Evolutionary conservation across 768 basidiomycete species (phyloP).

Genomic region (Mycena olivaceomarginata): DNA sequence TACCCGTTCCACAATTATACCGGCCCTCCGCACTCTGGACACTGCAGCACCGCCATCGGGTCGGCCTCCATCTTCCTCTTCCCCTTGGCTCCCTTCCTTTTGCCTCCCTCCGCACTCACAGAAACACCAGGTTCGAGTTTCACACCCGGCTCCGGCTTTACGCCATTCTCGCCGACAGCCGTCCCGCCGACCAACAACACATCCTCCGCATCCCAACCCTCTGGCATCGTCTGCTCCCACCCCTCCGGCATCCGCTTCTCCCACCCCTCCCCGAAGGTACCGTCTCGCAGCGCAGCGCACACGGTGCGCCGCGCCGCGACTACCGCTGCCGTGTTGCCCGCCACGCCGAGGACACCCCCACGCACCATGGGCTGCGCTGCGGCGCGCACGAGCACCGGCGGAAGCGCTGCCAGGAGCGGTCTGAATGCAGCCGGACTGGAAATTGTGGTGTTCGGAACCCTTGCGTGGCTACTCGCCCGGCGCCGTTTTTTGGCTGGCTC

Average conservation of each 20-base stretch:
- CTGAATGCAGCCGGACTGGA: slow-evolving; percentile 5
- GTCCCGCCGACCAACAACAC: slow-evolving; percentile 5
- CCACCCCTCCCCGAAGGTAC: slow-evolving; percentile 7
- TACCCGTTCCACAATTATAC: slow-evolving; percentile 10
- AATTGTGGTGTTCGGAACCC: slow-evolving; percentile 8
- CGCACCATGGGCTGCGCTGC: slow-evolving; percentile 75
- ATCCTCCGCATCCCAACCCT: slow-evolving; percentile 26
- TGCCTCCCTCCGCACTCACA: background rate
- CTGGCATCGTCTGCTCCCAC: slow-evolving; percentile 60
- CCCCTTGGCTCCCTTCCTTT: background rate
- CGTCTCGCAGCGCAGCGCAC: slow-evolving; percentile 54
- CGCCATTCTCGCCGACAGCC: background rate
- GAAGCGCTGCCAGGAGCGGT: slow-evolving; percentile 52
- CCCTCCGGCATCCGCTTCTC: slow-evolving; percentile 57
- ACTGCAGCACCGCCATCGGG: slow-evolving; percentile 6
- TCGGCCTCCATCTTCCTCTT: background rate
- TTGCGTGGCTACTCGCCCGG: slow-evolving; percentile 4
- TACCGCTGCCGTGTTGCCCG: slow-evolving; percentile 71
- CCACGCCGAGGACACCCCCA: slow-evolving; percentile 66
- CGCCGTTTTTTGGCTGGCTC: slow-evolving; percentile 37
- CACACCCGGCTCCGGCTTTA: background rate
- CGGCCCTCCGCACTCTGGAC: slow-evolving; percentile 34
- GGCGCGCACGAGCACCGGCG: slow-evolving; percentile 59
- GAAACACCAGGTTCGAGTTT: background rate
- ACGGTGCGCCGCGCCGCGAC: slow-evolving; percentile 69